Evolutionary conservation across 2,329 filamentous ascomycete species (phyloP), one percentile per base, ranked within the genome.

Genomic region (Ceratocystis alfenasii): DNA sequence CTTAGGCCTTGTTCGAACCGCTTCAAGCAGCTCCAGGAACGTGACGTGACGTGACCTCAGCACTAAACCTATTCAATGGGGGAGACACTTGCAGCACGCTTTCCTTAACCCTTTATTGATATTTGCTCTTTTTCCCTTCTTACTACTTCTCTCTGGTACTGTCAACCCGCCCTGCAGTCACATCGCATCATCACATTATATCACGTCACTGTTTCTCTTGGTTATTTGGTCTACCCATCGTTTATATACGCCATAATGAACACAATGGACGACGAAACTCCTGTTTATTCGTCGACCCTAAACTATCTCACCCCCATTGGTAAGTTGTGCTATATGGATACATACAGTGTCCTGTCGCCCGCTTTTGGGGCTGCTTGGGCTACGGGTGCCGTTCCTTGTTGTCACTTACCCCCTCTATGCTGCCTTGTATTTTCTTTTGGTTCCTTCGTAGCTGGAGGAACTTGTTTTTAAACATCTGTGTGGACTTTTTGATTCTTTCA

Each of bases 231-330:
- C 10, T 48, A n/a, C 20, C 20, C 22, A 10, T 41, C 36, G 10
- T 41, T 41, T 41, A 53, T 28, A 53, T 25, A 5, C 25, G 12
- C 48, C 48, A 53, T 25, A 25, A 30, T 59, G 53, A 17, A 59
- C 28, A 25, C 53, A n/a, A 33, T 59, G 53, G 28, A 33, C 53
- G 22, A 25, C 53, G 53, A 59, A 59, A 59, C 28, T 30, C 53
- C 53, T 33, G 15, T 59, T 59, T 59, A 59, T 33, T 59, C 53
- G 33, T 59, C 53, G n/a, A 36, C 25, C 12, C 28, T 59, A 4
- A 59, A 59, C 53, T 59, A 59, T 25, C 53, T 59, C 53, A 59
- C 53, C 17, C 53, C 53, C 53, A 59, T 59, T 4, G 53, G 53
- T 33, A 59, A 59, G 53, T 59, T 8, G 48, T 25, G 48, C 17